These are phyloP conservation scores for Plectosphaerella plurivora DNA, from an alignment of 2,329 filamentous ascomycete species.

Conservation along the genomic window DNA sequence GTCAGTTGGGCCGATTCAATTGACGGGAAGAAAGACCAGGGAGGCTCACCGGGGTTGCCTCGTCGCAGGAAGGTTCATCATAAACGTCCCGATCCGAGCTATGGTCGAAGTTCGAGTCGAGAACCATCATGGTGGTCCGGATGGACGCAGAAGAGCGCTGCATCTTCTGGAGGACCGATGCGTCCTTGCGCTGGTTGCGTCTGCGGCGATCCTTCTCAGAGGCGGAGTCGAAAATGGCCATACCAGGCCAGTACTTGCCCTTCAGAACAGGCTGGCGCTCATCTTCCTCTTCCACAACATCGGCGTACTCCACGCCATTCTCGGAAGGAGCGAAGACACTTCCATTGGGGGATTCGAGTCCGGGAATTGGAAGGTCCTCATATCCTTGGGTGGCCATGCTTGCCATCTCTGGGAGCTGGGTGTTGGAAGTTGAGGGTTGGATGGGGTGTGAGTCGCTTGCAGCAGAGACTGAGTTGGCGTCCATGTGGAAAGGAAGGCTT, in stretches of 20 bases:
- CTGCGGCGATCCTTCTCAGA: constrained; percentile 68
- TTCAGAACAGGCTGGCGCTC: constrained; percentile 48
- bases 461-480: neutral
- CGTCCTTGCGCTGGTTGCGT: constrained; percentile 74
- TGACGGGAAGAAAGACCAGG: neutral
- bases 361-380: constrained; percentile 2
- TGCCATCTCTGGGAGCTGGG: neutral
- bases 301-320: neutral
- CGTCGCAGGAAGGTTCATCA: constrained; percentile 46
- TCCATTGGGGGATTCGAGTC: neutral
- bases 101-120: constrained; percentile 46
- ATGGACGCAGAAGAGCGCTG: constrained; percentile 60
- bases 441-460: neutral
- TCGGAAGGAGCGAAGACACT: neutral
- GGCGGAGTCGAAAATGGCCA: constrained; percentile 78
- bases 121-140: constrained; percentile 61
- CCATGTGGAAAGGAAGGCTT: neutral
- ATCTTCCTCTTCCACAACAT: neutral
- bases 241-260: constrained; percentile 70
- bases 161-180: constrained; percentile 65
- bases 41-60: constrained; percentile 43
- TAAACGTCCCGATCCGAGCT: constrained; percentile 55
- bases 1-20: neutral
- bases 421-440: too few relatives aligned
- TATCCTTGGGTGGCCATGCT: neutral